phyloP scores from a whole-genome alignment of 192 early-diverging fungal species.

The Gaertneriomyces sp. region DNA sequence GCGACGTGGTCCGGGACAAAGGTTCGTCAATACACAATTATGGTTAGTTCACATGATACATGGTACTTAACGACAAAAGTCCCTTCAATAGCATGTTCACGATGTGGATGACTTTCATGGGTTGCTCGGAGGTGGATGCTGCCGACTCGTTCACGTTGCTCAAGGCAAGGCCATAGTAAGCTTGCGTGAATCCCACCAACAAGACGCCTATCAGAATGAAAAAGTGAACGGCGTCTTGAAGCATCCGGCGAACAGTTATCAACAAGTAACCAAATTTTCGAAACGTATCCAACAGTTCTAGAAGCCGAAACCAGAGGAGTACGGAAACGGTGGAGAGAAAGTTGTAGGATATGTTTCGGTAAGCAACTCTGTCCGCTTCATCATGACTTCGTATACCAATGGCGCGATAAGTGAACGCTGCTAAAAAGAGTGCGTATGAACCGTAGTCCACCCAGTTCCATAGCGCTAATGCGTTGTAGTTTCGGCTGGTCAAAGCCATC shows the following conservation, averaged over 20 bases:
- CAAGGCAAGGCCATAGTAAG: slow-evolving; percentile 3
- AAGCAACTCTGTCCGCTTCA: background rate
- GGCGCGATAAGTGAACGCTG: slow-evolving; percentile 9
- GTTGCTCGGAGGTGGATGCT: background rate
- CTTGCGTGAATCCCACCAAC: slow-evolving; percentile 22
- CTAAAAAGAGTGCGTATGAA: slow-evolving; percentile 13
- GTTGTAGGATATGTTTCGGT: slow-evolving; percentile 13
- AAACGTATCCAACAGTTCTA: slow-evolving; percentile 28
- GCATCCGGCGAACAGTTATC: slow-evolving; percentile 19
- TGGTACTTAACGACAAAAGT: slow-evolving; percentile 5
- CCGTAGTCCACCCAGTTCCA: slow-evolving; percentile 18
- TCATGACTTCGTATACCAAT: background rate
- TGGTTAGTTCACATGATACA: too few species aligned
- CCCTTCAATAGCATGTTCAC: slow-evolving; percentile 13
- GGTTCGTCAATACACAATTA: too few species aligned
- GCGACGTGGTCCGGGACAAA: too few species aligned
- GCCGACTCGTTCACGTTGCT: background rate
- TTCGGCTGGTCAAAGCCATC: background rate
- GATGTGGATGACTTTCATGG: slow-evolving; percentile 3
- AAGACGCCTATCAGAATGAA: slow-evolving; percentile 26
- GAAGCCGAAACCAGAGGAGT: slow-evolving; percentile 24
- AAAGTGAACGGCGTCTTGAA: slow-evolving; percentile 15
- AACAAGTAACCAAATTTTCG: slow-evolving; percentile 22
- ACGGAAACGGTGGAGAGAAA: slow-evolving; percentile 18
- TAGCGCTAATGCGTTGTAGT: background rate